Evolutionary conservation across 768 basidiomycete genomes (phyloP), one percentile per base, ranked within the genome.

Genomic region (Xerocomus spinulosus): DNA sequence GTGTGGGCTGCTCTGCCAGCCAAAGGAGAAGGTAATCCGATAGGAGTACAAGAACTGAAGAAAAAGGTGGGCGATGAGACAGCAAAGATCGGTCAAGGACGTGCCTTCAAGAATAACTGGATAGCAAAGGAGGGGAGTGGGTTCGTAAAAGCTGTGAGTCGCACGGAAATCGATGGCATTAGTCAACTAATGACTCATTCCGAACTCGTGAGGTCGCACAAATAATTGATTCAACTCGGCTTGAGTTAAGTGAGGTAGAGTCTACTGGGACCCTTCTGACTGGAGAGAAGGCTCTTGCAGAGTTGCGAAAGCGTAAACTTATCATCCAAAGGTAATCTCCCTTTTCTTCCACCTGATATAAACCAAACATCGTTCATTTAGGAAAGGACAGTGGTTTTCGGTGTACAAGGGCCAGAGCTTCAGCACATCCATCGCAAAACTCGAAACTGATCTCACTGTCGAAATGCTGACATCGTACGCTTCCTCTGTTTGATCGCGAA

Each of bases 31-130:
- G 87, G 85, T 3, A 55, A 71, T 32, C 83, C 92, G 9, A 50
- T 95, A 30, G 76, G 79, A 4, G 73, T 79, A 0, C 78, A 73
- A 39, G 79, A 87, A 49, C 73, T 97, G 13, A 88, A 87, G 68
- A 77, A 78, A 51, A 66, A 68, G 49, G 79, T 98, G 13, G 95
- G 95, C 13, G 87, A 89, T 48, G 92, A 96, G 58, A 78, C 82
- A 7, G 84, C 91, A 14, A 96, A 94, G 70, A 80, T 97, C 48
- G 96, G 96, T 1, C 96, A 98, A 71, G 87, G 87, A 9, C 80
- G 87, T 54, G 96, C 95, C 17, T 96, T 99, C 79, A 97, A 94
- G 73, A 92, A 88, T 58, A 89, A 87, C 47, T 99, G 96, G 96
- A 92, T 98, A 52, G 77, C 74, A 18, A 98, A 97, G 68, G 87